Conservation (phyloP, 352 stramenopile genomes). For the Globisporangium okanoganense region DNA sequence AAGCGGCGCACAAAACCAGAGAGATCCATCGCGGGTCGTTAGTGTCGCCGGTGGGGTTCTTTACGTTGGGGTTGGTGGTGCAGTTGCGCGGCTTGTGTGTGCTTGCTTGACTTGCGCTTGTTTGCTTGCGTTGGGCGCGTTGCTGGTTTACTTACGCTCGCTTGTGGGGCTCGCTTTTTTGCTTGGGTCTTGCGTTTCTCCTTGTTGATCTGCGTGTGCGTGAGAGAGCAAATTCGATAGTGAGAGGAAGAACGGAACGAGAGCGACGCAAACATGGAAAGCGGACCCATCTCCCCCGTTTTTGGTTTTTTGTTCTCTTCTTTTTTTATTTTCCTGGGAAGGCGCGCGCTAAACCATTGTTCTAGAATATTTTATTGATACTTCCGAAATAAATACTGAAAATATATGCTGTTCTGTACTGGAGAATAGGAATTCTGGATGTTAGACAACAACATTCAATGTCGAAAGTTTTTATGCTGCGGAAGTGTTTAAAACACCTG, state of each 20-base stretch:
- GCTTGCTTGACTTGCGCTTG: neutral
- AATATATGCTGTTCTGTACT: neutral
- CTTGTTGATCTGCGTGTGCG: conserved; percentile 1
- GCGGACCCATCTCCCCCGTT: neutral
- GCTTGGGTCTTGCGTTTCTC: neutral
- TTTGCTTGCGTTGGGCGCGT: neutral
- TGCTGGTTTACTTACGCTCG: neutral
- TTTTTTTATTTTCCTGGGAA: conserved; percentile 6
- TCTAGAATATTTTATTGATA: neutral
- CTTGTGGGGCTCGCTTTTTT: conserved; percentile 1
- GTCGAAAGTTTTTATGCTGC: neutral
- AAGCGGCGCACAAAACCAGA: conserved; percentile 33
- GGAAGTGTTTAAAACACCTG: neutral
- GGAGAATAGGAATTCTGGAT: neutral
- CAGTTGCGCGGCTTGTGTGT: neutral
- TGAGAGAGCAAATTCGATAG: conserved; percentile 11
- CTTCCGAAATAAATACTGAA: neutral
- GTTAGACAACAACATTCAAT: neutral
- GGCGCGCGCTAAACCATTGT: neutral
- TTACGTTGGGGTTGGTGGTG: neutral
- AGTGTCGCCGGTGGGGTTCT: neutral
- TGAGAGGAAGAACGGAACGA: neutral
- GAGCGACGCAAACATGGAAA: neutral
- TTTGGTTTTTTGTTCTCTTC: neutral
- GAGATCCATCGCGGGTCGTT: conserved; percentile 26